Evolutionary conservation across 805 yeast species (phyloP).

Genomic region (Cephaloascus fragrans): DNA sequence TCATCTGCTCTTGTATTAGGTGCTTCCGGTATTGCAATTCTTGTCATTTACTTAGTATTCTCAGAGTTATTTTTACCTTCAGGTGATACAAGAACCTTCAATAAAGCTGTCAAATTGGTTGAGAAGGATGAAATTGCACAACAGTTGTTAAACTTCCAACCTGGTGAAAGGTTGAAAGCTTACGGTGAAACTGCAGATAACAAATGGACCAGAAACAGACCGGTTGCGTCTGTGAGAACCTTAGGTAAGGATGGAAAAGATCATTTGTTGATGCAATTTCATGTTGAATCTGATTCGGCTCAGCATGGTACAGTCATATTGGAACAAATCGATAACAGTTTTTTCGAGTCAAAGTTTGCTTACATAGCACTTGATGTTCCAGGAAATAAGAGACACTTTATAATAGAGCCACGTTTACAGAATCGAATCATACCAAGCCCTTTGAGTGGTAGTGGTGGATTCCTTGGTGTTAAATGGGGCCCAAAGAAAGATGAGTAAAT

Average conservation of each 20-base stretch:
- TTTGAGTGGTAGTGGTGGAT: constrained; percentile 38
- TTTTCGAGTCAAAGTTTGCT: constrained; percentile 58
- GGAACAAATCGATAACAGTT: constrained; percentile 68
- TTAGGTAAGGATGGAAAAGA: constrained; percentile 71
- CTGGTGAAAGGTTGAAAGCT: constrained; percentile 63
- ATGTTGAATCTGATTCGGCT: constrained; percentile 60
- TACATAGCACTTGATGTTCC: constrained; percentile 72
- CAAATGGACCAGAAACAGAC: constrained; percentile 84
- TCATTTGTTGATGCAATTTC: constrained; percentile 76
- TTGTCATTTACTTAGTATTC: constrained; percentile 64
- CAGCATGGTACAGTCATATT: constrained; percentile 64
- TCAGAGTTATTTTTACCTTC: constrained; percentile 79
- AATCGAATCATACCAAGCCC: constrained; percentile 28
- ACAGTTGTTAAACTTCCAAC: constrained; percentile 40
- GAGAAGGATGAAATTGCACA: constrained; percentile 60
- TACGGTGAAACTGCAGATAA: constrained; percentile 68
- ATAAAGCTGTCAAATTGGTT: constrained; percentile 70
- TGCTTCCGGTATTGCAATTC: constrained; percentile 58
- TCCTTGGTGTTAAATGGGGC: constrained; percentile 84
- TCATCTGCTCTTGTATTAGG: constrained; percentile 58
- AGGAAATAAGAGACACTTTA: constrained; percentile 55
- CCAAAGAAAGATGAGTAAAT: constrained; percentile 53
- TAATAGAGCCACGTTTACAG: constrained; percentile 53
- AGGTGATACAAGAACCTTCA: constrained; percentile 86
- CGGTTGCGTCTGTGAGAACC: constrained; percentile 59